Base-by-base conservation (phyloP, 169 alveolate species). In the Amoebophrya sp. region DNA sequence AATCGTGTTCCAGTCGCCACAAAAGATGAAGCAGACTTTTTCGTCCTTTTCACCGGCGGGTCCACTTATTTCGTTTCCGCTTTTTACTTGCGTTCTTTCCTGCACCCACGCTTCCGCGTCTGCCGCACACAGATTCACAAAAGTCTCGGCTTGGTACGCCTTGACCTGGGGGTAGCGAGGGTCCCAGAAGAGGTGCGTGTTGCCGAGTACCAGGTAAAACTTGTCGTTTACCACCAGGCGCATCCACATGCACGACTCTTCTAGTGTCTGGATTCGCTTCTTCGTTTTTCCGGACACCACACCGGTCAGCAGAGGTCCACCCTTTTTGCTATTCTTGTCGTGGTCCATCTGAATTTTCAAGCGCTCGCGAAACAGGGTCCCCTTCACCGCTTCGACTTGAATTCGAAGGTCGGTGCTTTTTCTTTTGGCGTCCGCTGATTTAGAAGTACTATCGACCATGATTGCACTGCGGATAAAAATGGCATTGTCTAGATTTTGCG, bases 311-410 rank as follows among this genome's bases (percentile, higher is more conserved):
- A n/a, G n/a, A n/a, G n/a, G n/a, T n/a, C n/a, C n/a, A n/a, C n/a
- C n/a, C n/a, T n/a, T n/a, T n/a, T n/a, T n/a, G n/a, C n/a, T n/a
- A n/a, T n/a, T n/a, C n/a, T 18, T 47, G 18, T 47, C 29, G 83
- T 1, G 83, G 12, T 25, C 18, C 83, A 7, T 2, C 83, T 66
- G 35, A 7, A 25, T 18, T 25, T 25, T 25, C 0, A 66, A 25
- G 10, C 83, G 83, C 83, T 66, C 83, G 83, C 83, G 83, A 25
- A 66, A 66, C 29, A 66, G 83, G 35, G 83, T 66, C 38, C 35
- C 83, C 18, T 66, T 7, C 12, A 41, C 54, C 23, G 23, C 12
- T 12, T 2, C 54, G 54, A 41, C 12, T 41, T 41, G 54, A n/a
- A n/a, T n/a, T n/a, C n/a, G n/a, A n/a, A n/a, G n/a, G n/a, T n/a